Evolutionary conservation across 2,329 filamentous ascomycete species (phyloP).

Genomic region (Leptographium procerum): DNA sequence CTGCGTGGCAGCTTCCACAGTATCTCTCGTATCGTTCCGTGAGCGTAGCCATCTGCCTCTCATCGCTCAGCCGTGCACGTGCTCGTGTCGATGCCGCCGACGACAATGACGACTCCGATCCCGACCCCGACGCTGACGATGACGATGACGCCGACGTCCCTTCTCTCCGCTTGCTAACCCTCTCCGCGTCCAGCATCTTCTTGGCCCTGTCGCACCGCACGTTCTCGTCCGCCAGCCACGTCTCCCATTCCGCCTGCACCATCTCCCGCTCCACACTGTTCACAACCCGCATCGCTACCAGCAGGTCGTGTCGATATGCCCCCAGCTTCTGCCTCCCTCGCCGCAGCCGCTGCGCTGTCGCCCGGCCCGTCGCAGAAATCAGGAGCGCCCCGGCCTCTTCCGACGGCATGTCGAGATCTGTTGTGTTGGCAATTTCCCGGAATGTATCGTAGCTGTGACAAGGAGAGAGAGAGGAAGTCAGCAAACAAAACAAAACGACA

Average conservation of each 20-base stretch:
- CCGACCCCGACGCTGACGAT: neutral
- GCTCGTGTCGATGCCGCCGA: neutral
- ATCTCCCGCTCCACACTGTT: slow-evolving; percentile 84
- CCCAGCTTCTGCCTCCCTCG: slow-evolving; percentile 76
- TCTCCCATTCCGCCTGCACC: slow-evolving; percentile 80
- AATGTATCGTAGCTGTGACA: slow-evolving; percentile 49
- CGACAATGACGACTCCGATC: no score
- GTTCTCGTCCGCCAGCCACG: slow-evolving; percentile 76
- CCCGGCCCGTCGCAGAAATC: slow-evolving; percentile 35
- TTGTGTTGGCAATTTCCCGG: slow-evolving; percentile 43
- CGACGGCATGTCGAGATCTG: slow-evolving; percentile 45
- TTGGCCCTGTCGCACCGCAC: slow-evolving; percentile 56
- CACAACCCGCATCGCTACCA: slow-evolving; percentile 82
- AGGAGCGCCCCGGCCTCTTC: slow-evolving; percentile 39
- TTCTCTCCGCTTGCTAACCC: neutral
- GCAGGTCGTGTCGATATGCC: slow-evolving; percentile 73
- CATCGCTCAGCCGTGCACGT: slow-evolving; percentile 14
- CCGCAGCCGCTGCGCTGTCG: slow-evolving; percentile 54
- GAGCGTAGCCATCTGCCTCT: slow-evolving; percentile 25
- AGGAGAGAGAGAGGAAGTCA: no score
- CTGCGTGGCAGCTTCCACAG: slow-evolving; percentile 43
- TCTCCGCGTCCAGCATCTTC: slow-evolving; percentile 3
- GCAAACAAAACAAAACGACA: neutral
- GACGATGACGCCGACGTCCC: no score
- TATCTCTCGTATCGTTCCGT: slow-evolving; percentile 40